Evolutionary conservation across 208 protist genomes (phyloP).

Genomic region (Naegleria fowleri): DNA sequence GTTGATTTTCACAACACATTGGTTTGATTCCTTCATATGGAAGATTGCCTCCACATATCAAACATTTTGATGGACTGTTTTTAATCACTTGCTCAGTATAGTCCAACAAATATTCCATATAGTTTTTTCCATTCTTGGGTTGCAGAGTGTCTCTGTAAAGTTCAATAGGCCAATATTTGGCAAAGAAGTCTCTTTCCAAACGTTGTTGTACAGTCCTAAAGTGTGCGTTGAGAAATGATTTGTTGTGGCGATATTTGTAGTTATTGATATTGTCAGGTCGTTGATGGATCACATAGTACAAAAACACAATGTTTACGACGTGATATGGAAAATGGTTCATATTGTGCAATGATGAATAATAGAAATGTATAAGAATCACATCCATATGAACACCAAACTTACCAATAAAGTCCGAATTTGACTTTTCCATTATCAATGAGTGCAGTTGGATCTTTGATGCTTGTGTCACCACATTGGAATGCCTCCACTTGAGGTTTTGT

Average conservation of each 20-base stretch:
- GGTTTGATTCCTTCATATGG: constrained; percentile 6
- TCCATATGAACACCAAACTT: too few relatives aligned
- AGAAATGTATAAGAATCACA: too few relatives aligned
- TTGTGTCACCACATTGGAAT: background rate
- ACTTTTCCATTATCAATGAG: background rate
- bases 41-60: background rate
- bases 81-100: background rate
- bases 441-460: background rate
- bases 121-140: background rate
- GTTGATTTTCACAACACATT: background rate
- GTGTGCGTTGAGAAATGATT: too few relatives aligned
- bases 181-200: background rate
- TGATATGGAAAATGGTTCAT: too few relatives aligned
- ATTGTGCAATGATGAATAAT: too few relatives aligned
- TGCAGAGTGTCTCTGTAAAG: background rate
- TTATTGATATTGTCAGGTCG: too few relatives aligned
- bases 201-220: background rate
- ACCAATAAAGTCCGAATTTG: constrained; percentile 17
- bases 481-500: background rate
- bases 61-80: background rate
- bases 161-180: background rate
- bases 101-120: background rate
- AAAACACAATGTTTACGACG: too few relatives aligned
- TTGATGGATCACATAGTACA: too few relatives aligned
- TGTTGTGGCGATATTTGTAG: too few relatives aligned